Evolutionary conservation across 257 asterid genomes (phyloP).

Genomic region (Paulownia fortunei): DNA sequence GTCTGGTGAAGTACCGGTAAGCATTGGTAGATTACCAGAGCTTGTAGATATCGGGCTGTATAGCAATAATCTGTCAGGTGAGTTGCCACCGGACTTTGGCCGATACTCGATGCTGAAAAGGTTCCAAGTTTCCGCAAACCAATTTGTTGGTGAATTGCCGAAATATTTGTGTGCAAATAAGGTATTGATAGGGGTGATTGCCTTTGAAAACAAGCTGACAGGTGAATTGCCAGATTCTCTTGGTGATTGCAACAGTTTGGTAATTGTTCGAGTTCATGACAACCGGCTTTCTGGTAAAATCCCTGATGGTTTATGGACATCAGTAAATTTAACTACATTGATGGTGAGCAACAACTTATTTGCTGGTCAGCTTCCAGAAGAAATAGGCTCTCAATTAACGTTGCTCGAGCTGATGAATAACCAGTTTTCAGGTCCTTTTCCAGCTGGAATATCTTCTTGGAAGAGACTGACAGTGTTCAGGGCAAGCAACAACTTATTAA

Average conservation of each 20-base stretch:
- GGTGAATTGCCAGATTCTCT: constrained; percentile 75
- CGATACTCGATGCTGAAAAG: constrained; percentile 50
- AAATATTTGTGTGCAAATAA: constrained; percentile 57
- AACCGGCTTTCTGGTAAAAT: constrained; percentile 65
- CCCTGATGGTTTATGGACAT: constrained; percentile 73
- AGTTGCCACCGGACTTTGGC: constrained; percentile 82
- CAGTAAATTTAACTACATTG: constrained; percentile 35
- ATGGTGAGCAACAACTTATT: constrained; percentile 58
- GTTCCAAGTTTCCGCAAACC: constrained; percentile 62
- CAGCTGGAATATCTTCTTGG: constrained; percentile 64
- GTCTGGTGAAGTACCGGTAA: constrained; percentile 70
- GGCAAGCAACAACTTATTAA: constrained; percentile 69
- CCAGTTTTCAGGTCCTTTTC: constrained; percentile 72
- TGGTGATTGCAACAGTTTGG: constrained; percentile 57
- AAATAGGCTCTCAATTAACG: constrained; percentile 42
- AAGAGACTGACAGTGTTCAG: constrained; percentile 40
- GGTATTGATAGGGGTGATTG: constrained; percentile 50
- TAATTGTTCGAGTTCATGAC: constrained; percentile 33
- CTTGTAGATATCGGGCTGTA: constrained; percentile 45
- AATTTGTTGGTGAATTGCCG: constrained; percentile 63
- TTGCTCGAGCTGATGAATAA: constrained; percentile 62
- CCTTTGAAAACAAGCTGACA: constrained; percentile 54
- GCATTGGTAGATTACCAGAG: constrained; percentile 61
- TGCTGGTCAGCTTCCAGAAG: constrained; percentile 64
- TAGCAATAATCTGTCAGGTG: constrained; percentile 69